Percentiles rank a stretch among this genome's conserved stretches.
phyloP scores from a whole-genome alignment of 2,329 filamentous ascomycete genomes.

The Hypoxylon sp. region DNA sequence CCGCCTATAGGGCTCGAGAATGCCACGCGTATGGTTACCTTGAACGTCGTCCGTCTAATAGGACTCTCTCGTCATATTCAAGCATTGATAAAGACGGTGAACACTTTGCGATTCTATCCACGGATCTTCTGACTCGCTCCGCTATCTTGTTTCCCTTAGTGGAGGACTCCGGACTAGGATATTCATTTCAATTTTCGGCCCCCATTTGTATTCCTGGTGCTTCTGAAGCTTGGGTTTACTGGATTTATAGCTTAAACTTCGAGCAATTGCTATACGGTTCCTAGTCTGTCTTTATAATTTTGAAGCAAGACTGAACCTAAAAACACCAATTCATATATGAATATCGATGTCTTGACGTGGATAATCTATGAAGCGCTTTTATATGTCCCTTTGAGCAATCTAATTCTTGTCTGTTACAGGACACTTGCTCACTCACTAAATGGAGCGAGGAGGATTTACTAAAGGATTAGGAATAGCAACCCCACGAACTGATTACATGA shows the following conservation, averaged over 20 bases:
- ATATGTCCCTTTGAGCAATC: not conserved
- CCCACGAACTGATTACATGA: not conserved
- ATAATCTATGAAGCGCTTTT: too few relatives aligned
- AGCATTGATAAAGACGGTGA: not conserved
- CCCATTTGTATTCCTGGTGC: too few relatives aligned
- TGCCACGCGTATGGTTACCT: slow-evolving; percentile 3
- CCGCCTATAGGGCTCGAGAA: slow-evolving; percentile 29
- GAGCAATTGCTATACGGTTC: too few relatives aligned
- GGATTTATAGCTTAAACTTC: too few relatives aligned
- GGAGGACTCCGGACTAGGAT: too few relatives aligned
- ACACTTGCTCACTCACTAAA: not conserved
- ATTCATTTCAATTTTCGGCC: too few relatives aligned
- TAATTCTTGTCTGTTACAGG: not conserved
- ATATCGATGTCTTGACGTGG: not conserved
- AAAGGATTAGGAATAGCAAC: not conserved
- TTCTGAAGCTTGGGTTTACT: too few relatives aligned
- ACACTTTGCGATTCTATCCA: not conserved
- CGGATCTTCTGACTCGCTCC: too few relatives aligned
- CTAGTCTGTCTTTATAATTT: too few relatives aligned
- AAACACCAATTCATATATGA: not conserved
- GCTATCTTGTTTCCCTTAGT: too few relatives aligned
- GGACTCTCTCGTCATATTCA: not conserved
- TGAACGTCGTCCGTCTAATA: not conserved
- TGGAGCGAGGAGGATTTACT: not conserved
- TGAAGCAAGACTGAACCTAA: too few relatives aligned